Conservation (phyloP, 176 grass and related monocot genomes). For the Poa annua region DNA sequence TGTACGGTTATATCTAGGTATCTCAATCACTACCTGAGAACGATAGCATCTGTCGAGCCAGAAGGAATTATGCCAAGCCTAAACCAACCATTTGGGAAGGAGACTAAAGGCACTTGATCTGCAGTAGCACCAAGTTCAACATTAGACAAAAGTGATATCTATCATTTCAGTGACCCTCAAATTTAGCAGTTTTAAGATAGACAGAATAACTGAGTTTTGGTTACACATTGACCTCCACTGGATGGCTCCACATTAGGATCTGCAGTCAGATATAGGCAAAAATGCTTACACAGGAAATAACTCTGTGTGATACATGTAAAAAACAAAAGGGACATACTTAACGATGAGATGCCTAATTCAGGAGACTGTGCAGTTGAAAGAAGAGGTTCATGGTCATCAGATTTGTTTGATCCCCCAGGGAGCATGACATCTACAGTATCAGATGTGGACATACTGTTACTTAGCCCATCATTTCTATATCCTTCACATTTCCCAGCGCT, state of each 20-base stretch:
- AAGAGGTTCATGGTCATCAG: conserved; percentile 86
- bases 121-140: conserved; percentile 44
- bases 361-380: conserved; percentile 49
- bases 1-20: not conserved
- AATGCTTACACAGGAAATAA: conserved; percentile 31
- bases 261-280: conserved; percentile 32
- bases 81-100: conserved; percentile 94
- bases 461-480: conserved; percentile 42
- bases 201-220: conserved; percentile 29
- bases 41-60: conserved; percentile 96
- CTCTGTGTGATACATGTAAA: conserved; percentile 42
- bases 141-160: conserved; percentile 19
- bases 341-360: conserved; percentile 47
- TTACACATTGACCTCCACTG: conserved; percentile 41
- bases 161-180: conserved; percentile 16
- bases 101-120: conserved; percentile 57
- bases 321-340: conserved; percentile 55
- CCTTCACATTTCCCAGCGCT: conserved; percentile 44
- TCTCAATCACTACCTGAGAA: conserved; percentile 67
- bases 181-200: conserved; percentile 25
- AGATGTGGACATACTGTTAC: conserved; percentile 35
- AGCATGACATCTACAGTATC: conserved; percentile 52
- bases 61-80: conserved; percentile 94
- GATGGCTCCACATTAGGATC: conserved; percentile 35
- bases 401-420: conserved; percentile 58